Conservation (phyloP, 1,139 yeast genomes). For the Blastobotrys capitulatus region DNA sequence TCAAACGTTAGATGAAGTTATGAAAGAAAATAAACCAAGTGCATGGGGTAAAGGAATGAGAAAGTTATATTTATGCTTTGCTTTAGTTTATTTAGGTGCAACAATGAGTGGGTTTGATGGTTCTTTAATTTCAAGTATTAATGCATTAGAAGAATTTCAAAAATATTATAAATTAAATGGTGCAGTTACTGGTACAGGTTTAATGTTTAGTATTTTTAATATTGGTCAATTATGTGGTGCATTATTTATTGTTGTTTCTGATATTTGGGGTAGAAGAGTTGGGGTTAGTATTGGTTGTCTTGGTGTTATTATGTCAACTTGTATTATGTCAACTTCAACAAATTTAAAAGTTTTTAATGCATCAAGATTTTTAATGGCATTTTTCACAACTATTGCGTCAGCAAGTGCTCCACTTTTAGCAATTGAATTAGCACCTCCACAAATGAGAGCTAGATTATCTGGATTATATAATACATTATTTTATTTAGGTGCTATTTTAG, state of each 20-base stretch:
- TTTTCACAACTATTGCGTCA: conserved; percentile 12
- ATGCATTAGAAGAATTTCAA: conserved; percentile 13
- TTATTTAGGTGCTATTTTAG: conserved; percentile 14
- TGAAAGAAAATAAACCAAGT: conserved; percentile 10
- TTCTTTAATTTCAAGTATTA: conserved; percentile 10
- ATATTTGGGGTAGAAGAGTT: conserved; percentile 15
- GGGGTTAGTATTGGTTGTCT: conserved; percentile 17
- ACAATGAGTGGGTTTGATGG: conserved; percentile 14
- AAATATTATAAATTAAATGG: conserved; percentile 13
- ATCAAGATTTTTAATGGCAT: conserved; percentile 17
- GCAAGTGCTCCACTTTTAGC: conserved; percentile 15
- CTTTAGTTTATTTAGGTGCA: conserved; percentile 15
- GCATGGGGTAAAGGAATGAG: conserved; percentile 14
- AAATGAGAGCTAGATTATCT: conserved; percentile 34
- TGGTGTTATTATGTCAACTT: conserved; percentile 18
- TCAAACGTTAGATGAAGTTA: conserved; percentile 9
- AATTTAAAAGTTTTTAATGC: conserved; percentile 9
- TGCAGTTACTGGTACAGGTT: conserved; percentile 17
- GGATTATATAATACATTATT: conserved; percentile 15
- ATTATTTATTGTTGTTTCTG: conserved; percentile 13
- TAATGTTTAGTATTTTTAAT: conserved; percentile 17
- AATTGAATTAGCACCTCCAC: conserved; percentile 31
- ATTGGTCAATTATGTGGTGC: conserved; percentile 23
- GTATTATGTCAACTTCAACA: conserved; percentile 14
- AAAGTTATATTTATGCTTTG: conserved; percentile 10